phyloP scores from a whole-genome alignment of 257 asterid species.

The Eustoma russellianum region DNA sequence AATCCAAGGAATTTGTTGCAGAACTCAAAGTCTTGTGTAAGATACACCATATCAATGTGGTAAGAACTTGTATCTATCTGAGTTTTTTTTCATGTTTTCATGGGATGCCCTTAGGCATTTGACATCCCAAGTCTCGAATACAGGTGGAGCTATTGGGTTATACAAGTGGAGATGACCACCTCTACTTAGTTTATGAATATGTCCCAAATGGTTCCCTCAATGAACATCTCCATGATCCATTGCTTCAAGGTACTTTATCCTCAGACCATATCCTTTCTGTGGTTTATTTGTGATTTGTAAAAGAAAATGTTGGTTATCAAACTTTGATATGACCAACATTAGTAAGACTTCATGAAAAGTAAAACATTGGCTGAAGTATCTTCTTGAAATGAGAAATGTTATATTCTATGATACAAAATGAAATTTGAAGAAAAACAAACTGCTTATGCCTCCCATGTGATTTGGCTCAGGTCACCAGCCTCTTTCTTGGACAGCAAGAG shows the following conservation, averaged over 20 bases:
- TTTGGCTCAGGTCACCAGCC: slow-evolving; percentile 61
- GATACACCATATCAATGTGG: slow-evolving; percentile 88
- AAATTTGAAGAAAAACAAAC: too few species aligned
- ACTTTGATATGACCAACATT: too few species aligned
- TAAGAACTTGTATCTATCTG: slow-evolving; percentile 22
- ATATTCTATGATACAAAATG: too few species aligned
- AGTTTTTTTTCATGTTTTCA: neutral
- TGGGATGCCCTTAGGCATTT: slow-evolving; percentile 6
- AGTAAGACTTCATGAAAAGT: too few species aligned
- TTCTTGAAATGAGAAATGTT: too few species aligned
- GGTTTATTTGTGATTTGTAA: too few species aligned
- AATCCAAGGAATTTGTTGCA: slow-evolving; percentile 75
- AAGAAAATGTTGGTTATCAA: too few species aligned
- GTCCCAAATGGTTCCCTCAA: slow-evolving; percentile 55
- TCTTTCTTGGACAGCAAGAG: slow-evolving; percentile 72
- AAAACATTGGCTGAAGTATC: too few species aligned
- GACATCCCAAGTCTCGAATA: slow-evolving; percentile 1
- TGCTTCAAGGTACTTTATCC: slow-evolving; percentile 47
- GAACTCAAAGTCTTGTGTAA: slow-evolving; percentile 75
- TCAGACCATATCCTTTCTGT: too few species aligned
- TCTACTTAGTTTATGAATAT: slow-evolving; percentile 69
- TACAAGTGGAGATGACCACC: slow-evolving; percentile 77
- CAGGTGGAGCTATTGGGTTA: slow-evolving; percentile 86
- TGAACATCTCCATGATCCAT: slow-evolving; percentile 74
- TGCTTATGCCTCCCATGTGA: too few species aligned